phyloP scores from a whole-genome alignment of 2,329 filamentous ascomycete species.

The Penicillium frequentans region DNA sequence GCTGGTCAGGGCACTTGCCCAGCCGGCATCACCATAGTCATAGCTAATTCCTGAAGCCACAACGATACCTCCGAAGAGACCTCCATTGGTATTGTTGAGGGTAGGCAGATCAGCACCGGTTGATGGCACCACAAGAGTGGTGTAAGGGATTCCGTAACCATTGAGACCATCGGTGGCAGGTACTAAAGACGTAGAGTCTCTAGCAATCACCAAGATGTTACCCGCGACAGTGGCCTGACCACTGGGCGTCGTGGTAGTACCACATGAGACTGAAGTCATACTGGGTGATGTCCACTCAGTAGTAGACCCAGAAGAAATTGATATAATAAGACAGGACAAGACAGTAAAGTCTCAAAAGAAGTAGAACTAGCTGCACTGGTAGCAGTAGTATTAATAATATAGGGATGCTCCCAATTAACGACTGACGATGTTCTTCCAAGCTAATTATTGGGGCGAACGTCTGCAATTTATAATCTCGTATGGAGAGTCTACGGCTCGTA shows the following conservation, averaged over 20 bases:
- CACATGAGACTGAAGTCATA: slow-evolving; percentile 25
- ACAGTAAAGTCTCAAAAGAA: not conserved
- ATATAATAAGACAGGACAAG: no score
- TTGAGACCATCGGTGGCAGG: slow-evolving; percentile 57
- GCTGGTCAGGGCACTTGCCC: slow-evolving; percentile 55
- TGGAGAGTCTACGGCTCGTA: not conserved
- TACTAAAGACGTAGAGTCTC: slow-evolving; percentile 50
- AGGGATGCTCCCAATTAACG: not conserved
- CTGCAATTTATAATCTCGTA: not conserved
- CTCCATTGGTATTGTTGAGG: slow-evolving; percentile 51
- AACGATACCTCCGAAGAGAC: slow-evolving; percentile 62
- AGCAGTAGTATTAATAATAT: not conserved
- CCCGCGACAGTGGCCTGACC: slow-evolving; percentile 26
- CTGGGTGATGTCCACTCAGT: not conserved
- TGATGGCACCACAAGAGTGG: slow-evolving; percentile 57
- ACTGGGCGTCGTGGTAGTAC: slow-evolving; percentile 19
- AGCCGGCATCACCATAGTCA: slow-evolving; percentile 48
- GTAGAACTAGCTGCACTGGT: not conserved
- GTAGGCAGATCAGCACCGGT: slow-evolving; percentile 52
- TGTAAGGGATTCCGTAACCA: slow-evolving; percentile 62
- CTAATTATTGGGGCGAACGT: not conserved
- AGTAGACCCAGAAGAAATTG: not conserved
- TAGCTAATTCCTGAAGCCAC: slow-evolving; percentile 56
- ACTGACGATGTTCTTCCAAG: not conserved
- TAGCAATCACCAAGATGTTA: slow-evolving; percentile 59